Evolutionary conservation across 805 yeast genomes (phyloP), one percentile per base, ranked within the genome.

Genomic region (Tetrapisispora fleetii): DNA sequence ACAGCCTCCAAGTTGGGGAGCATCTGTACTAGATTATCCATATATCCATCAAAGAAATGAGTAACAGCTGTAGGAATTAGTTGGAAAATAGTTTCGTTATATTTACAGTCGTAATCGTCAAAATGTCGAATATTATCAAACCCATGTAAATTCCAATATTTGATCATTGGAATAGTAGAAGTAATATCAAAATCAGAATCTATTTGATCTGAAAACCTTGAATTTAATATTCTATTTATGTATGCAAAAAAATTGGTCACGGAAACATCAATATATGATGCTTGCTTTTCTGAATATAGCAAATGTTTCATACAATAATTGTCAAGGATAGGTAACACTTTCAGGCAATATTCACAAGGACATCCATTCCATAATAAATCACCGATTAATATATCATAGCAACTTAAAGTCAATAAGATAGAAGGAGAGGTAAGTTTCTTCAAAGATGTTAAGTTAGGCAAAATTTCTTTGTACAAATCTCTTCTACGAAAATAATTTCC

Each of bases 351-450:
- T 1, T 54, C 51, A 59, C 95, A 85, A 37, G 72, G 73, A 61
- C 91, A 84, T 0, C 91, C 91, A 58, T 83, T 84, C 90, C 91
- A 85, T 22, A 85, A 62, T 45, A 85, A 53, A 52, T 81, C 84
- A 42, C 86, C 83, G 59, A 80, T 79, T 7, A 81, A 60, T 48
- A 81, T 81, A 54, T 85, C 95, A 59, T 83, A 85, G 52, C 86
- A 77, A 0, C 87, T 70, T 19, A 81, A 66, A 0, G 80, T 67
- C 49, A 80, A 78, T 52, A 85, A 60, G 47, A 82, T 69, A 4
- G 79, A 78, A 2, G 90, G 88, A 0, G 80, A 71, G 4, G 77
- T 65, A 14, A 85, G 58, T 1, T 69, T 68, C 43, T 74, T 65
- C 40, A 79, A 65, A 1, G 67, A 57, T 14, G 56, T 55, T 28